Evolutionary conservation across 108 stramenopile genomes (phyloP).

Genomic region (Cyclotella atomus): DNA sequence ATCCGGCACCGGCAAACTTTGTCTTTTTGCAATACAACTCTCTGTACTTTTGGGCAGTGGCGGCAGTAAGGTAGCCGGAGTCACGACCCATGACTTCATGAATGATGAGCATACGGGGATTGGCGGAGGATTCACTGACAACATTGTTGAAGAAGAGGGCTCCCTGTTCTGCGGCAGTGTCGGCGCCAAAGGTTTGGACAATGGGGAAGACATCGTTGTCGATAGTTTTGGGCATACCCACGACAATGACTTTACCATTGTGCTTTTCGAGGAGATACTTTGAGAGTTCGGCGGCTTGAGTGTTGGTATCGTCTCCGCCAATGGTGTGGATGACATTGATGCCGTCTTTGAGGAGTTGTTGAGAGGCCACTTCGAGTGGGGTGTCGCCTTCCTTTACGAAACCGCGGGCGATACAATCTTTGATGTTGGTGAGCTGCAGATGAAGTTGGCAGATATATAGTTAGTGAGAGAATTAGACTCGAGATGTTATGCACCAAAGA

Average conservation of each 20-base stretch:
- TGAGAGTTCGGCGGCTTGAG: slow-evolving; percentile 88
- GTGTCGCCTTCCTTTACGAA: slow-evolving; percentile 77
- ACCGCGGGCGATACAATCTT: slow-evolving; percentile 85
- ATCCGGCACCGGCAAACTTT: slow-evolving; percentile 51
- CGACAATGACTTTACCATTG: slow-evolving; percentile 81
- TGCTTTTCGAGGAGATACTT: slow-evolving; percentile 84
- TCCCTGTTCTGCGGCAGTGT: slow-evolving; percentile 88
- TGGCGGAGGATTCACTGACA: slow-evolving; percentile 82
- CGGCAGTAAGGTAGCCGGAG: slow-evolving; percentile 87
- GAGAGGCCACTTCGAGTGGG: slow-evolving; percentile 86
- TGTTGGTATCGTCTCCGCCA: slow-evolving; percentile 94
- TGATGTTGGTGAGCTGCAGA: slow-evolving; percentile 82
- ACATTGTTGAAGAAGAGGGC: slow-evolving; percentile 87
- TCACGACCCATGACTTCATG: slow-evolving; percentile 95
- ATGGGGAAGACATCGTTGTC: slow-evolving; percentile 93
- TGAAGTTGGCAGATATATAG: not conserved
- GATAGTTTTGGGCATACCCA: slow-evolving; percentile 91
- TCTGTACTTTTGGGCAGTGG: slow-evolving; percentile 79
- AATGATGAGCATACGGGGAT: slow-evolving; percentile 93
- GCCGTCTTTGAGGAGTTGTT: slow-evolving; percentile 77
- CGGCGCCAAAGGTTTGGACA: slow-evolving; percentile 89
- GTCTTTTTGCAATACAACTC: slow-evolving; percentile 47
- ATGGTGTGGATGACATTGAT: slow-evolving; percentile 90
- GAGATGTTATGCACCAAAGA: not conserved
- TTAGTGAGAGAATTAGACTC: not conserved